Conservation (phyloP, 768 basidiomycete species). For the Boletellus emodensis region DNA sequence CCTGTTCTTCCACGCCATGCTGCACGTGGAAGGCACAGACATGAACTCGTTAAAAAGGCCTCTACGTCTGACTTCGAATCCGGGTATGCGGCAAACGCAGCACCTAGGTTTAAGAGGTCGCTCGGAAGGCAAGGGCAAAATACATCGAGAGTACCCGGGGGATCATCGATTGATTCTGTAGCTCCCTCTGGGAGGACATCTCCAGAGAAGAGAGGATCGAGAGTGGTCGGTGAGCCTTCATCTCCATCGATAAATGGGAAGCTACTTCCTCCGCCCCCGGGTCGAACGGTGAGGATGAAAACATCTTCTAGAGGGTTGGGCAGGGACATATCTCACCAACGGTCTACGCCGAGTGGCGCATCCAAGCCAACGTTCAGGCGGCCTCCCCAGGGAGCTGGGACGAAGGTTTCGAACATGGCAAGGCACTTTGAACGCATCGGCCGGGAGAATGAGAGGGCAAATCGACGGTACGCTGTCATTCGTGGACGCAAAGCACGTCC, state of each 20-base stretch:
- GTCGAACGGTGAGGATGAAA: constrained; percentile 38
- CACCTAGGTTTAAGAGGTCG: constrained; percentile 64
- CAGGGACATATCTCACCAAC: constrained; percentile 40
- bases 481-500: constrained; percentile 85
- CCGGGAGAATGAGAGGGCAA: constrained; percentile 69
- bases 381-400: constrained; percentile 44
- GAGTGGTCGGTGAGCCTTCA: constrained; percentile 34
- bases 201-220: constrained; percentile 61
- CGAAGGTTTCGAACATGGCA: constrained; percentile 82
- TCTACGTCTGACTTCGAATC: constrained; percentile 86
- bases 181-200: constrained; percentile 62
- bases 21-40: constrained; percentile 46
- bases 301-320: constrained; percentile 28
- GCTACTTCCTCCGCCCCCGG: constrained; percentile 25
- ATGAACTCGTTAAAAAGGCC: constrained; percentile 46
- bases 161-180: constrained; percentile 49
- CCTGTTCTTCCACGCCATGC: constrained; percentile 33
- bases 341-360: constrained; percentile 35
- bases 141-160: constrained; percentile 49
- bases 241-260: constrained; percentile 25
- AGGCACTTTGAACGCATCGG: constrained; percentile 87
- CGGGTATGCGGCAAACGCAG: constrained; percentile 90
- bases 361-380: constrained; percentile 56
- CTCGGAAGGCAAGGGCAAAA: constrained; percentile 33
- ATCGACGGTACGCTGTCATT: constrained; percentile 79